phyloP scores from a whole-genome alignment of 371 early-diverging fungal genomes.

The Sporodiniella umbellata region DNA sequence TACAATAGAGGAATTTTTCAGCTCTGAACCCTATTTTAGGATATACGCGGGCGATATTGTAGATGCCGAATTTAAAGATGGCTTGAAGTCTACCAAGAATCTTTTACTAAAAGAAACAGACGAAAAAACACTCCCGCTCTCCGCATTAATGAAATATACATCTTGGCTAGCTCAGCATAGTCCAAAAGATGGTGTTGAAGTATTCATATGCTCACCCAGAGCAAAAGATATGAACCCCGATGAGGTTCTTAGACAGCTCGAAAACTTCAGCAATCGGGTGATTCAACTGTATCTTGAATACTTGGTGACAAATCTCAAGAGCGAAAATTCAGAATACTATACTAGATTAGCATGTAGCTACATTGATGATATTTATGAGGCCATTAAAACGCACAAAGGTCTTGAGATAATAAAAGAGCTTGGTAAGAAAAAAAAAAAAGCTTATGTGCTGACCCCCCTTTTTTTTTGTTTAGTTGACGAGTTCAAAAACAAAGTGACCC shows the following conservation, averaged over 20 bases:
- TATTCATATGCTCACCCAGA: slow-evolving; percentile 48
- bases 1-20: no score
- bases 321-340: slow-evolving; percentile 46
- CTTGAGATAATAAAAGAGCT: slow-evolving; percentile 18
- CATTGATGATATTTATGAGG: slow-evolving; percentile 39
- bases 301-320: slow-evolving; percentile 46
- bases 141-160: slow-evolving; percentile 52
- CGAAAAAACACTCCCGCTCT: slow-evolving; percentile 28
- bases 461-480: slow-evolving; percentile 15
- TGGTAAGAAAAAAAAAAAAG: slow-evolving; percentile 21
- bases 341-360: slow-evolving; percentile 54
- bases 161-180: slow-evolving; percentile 60
- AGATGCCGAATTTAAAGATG: slow-evolving; percentile 56
- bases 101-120: slow-evolving; percentile 31
- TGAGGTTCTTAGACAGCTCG: slow-evolving; percentile 45
- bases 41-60: slow-evolving; percentile 46
- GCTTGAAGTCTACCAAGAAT: slow-evolving; percentile 45
- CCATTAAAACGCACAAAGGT: slow-evolving; percentile 15
- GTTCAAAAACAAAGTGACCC: slow-evolving; percentile 12
- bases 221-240: slow-evolving; percentile 51
- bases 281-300: slow-evolving; percentile 56
- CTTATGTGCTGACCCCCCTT: no score
- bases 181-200: slow-evolving; percentile 45
- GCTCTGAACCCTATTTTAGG: slow-evolving; percentile 27
- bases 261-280: slow-evolving; percentile 37